Evolutionary conservation across 192 early-diverging fungal genomes (phyloP).

Genomic region (Phlyctochytrium bullatum): DNA sequence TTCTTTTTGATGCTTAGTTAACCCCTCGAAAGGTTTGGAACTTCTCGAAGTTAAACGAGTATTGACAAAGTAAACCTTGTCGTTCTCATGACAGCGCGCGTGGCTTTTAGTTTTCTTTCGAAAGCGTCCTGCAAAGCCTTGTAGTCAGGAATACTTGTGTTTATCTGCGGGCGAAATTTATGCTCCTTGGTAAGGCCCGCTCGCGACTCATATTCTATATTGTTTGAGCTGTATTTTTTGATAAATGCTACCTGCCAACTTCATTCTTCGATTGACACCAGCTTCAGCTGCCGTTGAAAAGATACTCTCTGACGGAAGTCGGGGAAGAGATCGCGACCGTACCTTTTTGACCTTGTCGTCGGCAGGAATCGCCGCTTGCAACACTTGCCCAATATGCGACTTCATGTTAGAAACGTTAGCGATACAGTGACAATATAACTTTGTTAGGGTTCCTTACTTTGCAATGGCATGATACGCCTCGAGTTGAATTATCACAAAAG

Average conservation of each 20-base stretch:
- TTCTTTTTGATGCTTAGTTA: not conserved
- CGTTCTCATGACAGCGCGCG: not conserved
- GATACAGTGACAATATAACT: too few species aligned
- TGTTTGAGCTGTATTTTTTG: not conserved
- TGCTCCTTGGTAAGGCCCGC: constrained; percentile 14
- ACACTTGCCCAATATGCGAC: too few species aligned
- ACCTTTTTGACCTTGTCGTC: constrained; percentile 5
- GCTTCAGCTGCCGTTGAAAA: constrained; percentile 18
- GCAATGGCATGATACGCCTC: constrained; percentile 7
- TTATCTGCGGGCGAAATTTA: constrained; percentile 13
- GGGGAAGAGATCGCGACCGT: not conserved
- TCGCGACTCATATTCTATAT: constrained; percentile 5
- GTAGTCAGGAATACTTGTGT: constrained; percentile 16
- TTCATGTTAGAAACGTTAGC: too few species aligned
- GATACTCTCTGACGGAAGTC: constrained; percentile 13
- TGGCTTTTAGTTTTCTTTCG: constrained; percentile 4
- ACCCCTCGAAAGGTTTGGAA: too few species aligned
- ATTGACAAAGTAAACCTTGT: constrained; percentile 2
- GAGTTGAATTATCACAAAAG: constrained; percentile 14
- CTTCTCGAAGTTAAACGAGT: not conserved
- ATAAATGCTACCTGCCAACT: constrained; percentile 4
- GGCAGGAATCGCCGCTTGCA: not conserved
- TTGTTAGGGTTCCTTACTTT: constrained; percentile 26
- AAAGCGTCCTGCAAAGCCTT: constrained; percentile 14
- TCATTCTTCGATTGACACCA: constrained; percentile 7